Base-by-base conservation (phyloP, 331 rosid genomes). In the Pyracantha coccinea region DNA sequence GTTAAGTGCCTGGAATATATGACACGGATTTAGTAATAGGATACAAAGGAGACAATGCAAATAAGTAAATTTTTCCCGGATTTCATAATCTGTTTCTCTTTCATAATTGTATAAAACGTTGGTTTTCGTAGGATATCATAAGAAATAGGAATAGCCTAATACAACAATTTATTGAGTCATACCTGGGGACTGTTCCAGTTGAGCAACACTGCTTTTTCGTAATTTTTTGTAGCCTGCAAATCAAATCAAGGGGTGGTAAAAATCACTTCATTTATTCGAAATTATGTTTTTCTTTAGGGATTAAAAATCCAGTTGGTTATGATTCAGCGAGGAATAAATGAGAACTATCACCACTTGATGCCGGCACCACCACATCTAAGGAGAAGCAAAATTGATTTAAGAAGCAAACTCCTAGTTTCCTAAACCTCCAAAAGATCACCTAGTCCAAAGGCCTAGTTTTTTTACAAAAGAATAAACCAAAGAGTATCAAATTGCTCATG, bases 141-240 rank as follows among this genome's bases (percentile, higher is more conserved):
- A 47, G 53, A 41, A 57, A 16, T 4, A 29, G 24, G 31, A 28
- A 24, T 38, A 68, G n/a, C 23, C 59, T 61, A 29, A 58, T 14
- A 41, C 32, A 2, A 33, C 45, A 68, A 72, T 32, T 77, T 68
- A 57, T 67, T 59, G 71, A 32, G 69, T 54, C 71, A 75, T 80
- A 95, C 99, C 99, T 95, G 99, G 55, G 99, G 99, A 83, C 96
- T 95, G 82, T 95, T 95, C 99, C 99, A 95, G 85, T 90, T 95
- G 78, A 95, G 99, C 69, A 86, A 88, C 79, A 95, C 98, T 55
- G 99, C 99, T 69, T 88, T 89, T 79, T 92, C 99, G 60, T 95
- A 95, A 79, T 95, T 92, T 66, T 77, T 81, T 59, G 99, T 95
- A 66, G 99, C 99, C 99, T 95, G 89, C 68, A 85, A 72, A 77